Base-by-base conservation (phyloP, 768 basidiomycete species). In the Rhodosporidiobolus sp. region DNA sequence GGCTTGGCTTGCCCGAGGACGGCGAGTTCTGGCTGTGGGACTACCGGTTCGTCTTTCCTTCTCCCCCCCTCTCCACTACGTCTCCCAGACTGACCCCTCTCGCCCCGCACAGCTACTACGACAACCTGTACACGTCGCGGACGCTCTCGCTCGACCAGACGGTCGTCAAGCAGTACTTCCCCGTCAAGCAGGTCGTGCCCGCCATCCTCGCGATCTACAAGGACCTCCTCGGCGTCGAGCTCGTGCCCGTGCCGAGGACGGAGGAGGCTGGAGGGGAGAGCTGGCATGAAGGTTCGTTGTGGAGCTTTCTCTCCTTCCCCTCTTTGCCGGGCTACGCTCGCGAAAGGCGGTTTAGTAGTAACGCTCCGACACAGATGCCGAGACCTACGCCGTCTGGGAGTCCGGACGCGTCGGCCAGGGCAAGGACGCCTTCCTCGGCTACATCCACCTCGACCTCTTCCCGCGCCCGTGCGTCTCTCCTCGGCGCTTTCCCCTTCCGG, bases 161-260 rank as follows among this genome's bases (percentile, higher is more conserved):
- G 20, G 87, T 94, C 22, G 45, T 70, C 74, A 92, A 93, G 81
- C 43, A 93, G 79, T 91, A 92, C 80, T 93, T 94, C 85, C 91
- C 91, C 0, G 92, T 93, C 5, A 84, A 87, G 4, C 86, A 88
- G 26, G 90, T 94, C 54, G 89, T 94, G 19, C 89, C 90, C 11
- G 84, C 88, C 7, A 91, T 94, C 77, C 84, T 94, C 58, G 83
- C 86, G 22, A 91, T 94, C 78, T 94, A 94, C 80, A 90, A 92
- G 80, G 87, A 87, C 67, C 82, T 94, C 28, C 86, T 94, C 35
- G 86, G 89, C 26, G 90, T 94, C 50, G 83, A 84, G 67, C 92
- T 93, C 76, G 28, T 70, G 53, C 59, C 32, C 11, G 75, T 79
- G 5, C 74, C 73, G 48, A 76, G 83, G 6, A 82, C 84, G 72